phyloP scores from a whole-genome alignment of 1,284 basidiomycete species.

The Sphaerobolus stellatus region DNA sequence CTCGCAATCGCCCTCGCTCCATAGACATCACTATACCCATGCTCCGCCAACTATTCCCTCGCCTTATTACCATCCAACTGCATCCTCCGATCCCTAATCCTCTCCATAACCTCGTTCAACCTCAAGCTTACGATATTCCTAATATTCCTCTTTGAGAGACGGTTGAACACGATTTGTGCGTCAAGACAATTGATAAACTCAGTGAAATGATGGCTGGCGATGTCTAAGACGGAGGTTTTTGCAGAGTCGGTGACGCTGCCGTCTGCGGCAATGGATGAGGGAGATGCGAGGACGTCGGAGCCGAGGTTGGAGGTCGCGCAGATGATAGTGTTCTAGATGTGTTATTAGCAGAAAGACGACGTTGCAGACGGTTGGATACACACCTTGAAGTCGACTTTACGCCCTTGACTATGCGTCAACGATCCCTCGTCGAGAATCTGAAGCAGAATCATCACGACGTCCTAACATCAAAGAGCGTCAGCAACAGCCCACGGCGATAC shows the following conservation, averaged over 20 bases:
- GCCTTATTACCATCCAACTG: constrained; percentile 66
- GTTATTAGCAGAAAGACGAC: background rate
- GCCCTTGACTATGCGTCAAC: constrained; percentile 82
- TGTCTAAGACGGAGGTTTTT: constrained; percentile 66
- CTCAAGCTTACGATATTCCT: constrained; percentile 77
- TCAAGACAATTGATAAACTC: constrained; percentile 90
- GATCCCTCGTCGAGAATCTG: constrained; percentile 92
- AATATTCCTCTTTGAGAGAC: constrained; percentile 72
- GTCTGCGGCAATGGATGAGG: constrained; percentile 59
- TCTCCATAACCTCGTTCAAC: constrained; percentile 68
- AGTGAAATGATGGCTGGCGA: constrained; percentile 81
- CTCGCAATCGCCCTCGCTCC: constrained; percentile 83
- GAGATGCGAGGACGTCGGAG: constrained; percentile 74
- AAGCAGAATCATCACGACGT: constrained; percentile 87
- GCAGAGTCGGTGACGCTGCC: constrained; percentile 70
- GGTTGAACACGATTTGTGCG: constrained; percentile 88
- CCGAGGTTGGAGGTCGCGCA: constrained; percentile 60
- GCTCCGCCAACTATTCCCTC: constrained; percentile 74
- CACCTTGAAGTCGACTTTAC: constrained; percentile 79
- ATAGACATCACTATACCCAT: constrained; percentile 85
- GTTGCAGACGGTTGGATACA: constrained; percentile 18
- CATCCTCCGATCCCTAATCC: constrained; percentile 68
- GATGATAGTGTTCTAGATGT: constrained; percentile 75
- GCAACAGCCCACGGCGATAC: background rate
- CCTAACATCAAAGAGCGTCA: constrained; percentile 42